A percentile compares a stretch with the other conserved stretches of the same genome.
Evolutionary conservation across 1,284 basidiomycete genomes (phyloP).

Genomic region (Tilletia caries): DNA sequence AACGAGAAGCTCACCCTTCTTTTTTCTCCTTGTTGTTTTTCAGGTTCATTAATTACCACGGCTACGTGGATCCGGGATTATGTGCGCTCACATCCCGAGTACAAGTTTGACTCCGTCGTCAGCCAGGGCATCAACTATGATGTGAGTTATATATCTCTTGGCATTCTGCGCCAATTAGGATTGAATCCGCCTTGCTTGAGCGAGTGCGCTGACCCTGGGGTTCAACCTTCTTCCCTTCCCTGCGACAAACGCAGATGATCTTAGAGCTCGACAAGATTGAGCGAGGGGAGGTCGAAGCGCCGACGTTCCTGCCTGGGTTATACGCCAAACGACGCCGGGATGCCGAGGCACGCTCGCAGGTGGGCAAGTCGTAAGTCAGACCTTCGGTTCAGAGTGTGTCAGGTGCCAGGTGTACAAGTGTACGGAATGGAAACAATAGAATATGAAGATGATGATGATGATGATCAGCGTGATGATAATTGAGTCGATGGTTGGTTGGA

Average conservation of each 20-base stretch:
- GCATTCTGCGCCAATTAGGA: not conserved
- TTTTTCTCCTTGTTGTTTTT: not conserved
- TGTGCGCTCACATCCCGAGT: conserved; percentile 80
- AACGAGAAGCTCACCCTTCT: not conserved
- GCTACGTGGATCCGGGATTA: conserved; percentile 92
- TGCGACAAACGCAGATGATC: conserved; percentile 61
- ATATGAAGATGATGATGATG: no score
- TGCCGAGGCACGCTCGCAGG: not conserved
- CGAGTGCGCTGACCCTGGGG: no score
- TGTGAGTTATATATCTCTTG: conserved; percentile 21
- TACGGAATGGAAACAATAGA: no score
- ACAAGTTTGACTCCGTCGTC: conserved; percentile 86
- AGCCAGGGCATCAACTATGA: conserved; percentile 91
- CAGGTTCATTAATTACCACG: conserved; percentile 72
- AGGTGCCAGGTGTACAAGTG: no score
- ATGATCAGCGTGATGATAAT: no score
- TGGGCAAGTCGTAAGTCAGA: no score
- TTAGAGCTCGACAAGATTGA: conserved; percentile 81
- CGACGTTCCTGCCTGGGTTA: conserved; percentile 45
- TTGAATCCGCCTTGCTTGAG: not conserved
- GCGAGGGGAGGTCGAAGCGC: conserved; percentile 44
- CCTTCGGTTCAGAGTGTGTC: no score
- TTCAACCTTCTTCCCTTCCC: not conserved
- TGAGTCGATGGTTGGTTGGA: no score
- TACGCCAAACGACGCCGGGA: conserved; percentile 31